Evolutionary conservation across 225 moss, liverwort and hornwort genomes (phyloP).

Genomic region (Asterella californica): DNA sequence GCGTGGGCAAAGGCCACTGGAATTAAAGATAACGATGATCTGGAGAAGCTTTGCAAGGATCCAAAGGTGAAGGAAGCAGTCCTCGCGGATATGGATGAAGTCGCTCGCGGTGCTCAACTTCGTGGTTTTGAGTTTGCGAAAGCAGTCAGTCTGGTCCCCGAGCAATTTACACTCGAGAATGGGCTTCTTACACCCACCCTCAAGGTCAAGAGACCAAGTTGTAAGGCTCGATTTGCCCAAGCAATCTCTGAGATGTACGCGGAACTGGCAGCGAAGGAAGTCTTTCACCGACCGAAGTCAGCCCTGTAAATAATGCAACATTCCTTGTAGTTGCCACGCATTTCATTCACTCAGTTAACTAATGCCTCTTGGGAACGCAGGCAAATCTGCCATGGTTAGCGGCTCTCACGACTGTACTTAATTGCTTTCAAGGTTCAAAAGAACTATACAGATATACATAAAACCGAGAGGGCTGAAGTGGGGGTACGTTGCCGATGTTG

Average conservation of each 20-base stretch:
- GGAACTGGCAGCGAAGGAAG: conserved; percentile 46
- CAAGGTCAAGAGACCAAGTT: conserved; percentile 90
- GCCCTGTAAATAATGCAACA: conserved; percentile 21
- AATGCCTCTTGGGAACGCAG: background rate
- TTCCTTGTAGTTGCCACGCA: background rate
- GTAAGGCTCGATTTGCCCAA: conserved; percentile 56
- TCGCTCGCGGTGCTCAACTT: conserved; percentile 71
- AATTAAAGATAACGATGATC: conserved; percentile 66
- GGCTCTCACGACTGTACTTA: conserved; percentile 4
- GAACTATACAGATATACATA: background rate
- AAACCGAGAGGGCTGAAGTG: conserved; percentile 8
- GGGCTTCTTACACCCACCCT: conserved; percentile 84
- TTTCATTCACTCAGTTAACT: background rate
- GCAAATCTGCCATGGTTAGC: background rate
- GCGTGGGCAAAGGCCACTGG: conserved; percentile 83
- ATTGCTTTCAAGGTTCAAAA: background rate
- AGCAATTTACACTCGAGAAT: conserved; percentile 80
- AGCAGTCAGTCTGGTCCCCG: conserved; percentile 59
- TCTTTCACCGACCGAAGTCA: conserved; percentile 18
- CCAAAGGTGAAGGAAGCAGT: conserved; percentile 75
- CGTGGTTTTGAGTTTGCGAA: conserved; percentile 87
- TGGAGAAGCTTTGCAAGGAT: conserved; percentile 69
- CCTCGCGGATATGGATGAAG: conserved; percentile 83
- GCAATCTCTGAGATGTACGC: conserved; percentile 80
- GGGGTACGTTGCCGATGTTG: background rate